phyloP scores from a whole-genome alignment of 768 basidiomycete genomes.

The Suillus cothurnatus region DNA sequence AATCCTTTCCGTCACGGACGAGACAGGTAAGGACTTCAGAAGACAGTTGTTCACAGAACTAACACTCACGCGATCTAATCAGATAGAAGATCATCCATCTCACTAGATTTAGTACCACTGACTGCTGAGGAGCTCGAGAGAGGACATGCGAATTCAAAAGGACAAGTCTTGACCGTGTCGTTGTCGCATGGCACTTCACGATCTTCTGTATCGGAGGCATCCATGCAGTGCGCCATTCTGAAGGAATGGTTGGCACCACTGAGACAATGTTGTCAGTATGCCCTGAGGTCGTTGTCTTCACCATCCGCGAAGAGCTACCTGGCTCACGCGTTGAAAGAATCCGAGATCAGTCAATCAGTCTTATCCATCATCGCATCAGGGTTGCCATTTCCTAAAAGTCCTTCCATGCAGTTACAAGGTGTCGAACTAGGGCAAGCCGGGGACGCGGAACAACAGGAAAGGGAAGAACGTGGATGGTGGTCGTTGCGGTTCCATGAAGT shows the following conservation, averaged over 20 bases:
- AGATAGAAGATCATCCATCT: conserved; percentile 37
- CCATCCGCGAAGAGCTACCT: conserved; percentile 29
- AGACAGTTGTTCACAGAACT: neutral
- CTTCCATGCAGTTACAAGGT: conserved; percentile 58
- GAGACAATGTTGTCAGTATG: conserved; percentile 51
- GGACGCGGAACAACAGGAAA: conserved; percentile 45
- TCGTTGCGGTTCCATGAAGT: conserved; percentile 65
- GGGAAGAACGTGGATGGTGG: conserved; percentile 80
- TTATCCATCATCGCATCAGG: conserved; percentile 45
- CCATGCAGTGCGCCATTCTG: conserved; percentile 13
- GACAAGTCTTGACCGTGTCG: conserved; percentile 36
- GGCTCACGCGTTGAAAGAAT: conserved; percentile 30
- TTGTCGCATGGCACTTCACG: conserved; percentile 27
- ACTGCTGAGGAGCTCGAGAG: conserved; percentile 40
- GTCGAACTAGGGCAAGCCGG: conserved; percentile 29
- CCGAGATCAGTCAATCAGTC: conserved; percentile 36
- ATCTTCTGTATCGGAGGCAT: conserved; percentile 5
- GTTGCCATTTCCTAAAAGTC: conserved; percentile 70
- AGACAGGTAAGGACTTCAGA: conserved; percentile 23
- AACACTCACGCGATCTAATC: neutral
- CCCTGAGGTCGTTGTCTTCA: conserved; percentile 43
- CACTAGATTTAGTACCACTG: conserved; percentile 55
- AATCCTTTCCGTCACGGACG: conserved; percentile 49
- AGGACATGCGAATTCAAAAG: conserved; percentile 36
- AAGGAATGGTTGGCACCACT: conserved; percentile 53